phyloP scores from a whole-genome alignment of 1,139 yeast species.

The Debaryomycetaceae sp. region DNA sequence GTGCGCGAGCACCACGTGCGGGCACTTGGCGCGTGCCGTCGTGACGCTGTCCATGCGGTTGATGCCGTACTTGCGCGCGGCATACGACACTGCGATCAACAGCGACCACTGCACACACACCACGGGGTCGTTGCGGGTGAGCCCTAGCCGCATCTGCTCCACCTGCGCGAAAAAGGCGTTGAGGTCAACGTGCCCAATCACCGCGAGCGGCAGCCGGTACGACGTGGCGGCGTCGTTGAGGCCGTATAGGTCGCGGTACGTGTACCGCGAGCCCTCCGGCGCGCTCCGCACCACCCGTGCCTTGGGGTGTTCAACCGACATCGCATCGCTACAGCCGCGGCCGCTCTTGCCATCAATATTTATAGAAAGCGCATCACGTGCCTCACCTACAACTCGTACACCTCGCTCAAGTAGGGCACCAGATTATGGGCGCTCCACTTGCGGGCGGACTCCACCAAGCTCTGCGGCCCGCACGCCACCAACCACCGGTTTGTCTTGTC shows the following conservation, averaged over 20 bases:
- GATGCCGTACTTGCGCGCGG: constrained; percentile 83
- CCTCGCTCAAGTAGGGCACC: constrained; percentile 42
- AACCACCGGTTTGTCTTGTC: constrained; percentile 45
- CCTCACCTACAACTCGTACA: constrained; percentile 24
- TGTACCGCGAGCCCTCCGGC: constrained; percentile 24
- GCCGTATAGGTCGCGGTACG: constrained; percentile 42
- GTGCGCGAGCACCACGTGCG: constrained; percentile 71
- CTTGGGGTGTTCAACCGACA: neutral
- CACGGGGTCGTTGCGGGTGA: constrained; percentile 68
- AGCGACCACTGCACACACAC: constrained; percentile 94
- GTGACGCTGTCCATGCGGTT: constrained; percentile 69
- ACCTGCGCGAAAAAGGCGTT: constrained; percentile 97
- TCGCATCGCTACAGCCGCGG: too few species aligned
- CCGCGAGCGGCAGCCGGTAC: constrained; percentile 67
- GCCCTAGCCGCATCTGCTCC: constrained; percentile 71
- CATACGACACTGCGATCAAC: constrained; percentile 83
- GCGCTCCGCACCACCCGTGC: neutral
- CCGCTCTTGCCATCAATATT: too few species aligned
- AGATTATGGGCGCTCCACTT: constrained; percentile 35
- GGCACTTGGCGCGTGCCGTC: constrained; percentile 71
- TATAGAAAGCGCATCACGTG: too few species aligned
- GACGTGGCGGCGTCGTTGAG: constrained; percentile 44
- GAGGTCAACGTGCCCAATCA: constrained; percentile 80
- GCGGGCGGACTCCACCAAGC: constrained; percentile 45
- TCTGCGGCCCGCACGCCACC: constrained; percentile 68